Percentiles rank a stretch among this genome's conserved stretches.
phyloP scores from a whole-genome alignment of 495 filamentous ascomycete genomes.

The Tuber melanosporum region DNA sequence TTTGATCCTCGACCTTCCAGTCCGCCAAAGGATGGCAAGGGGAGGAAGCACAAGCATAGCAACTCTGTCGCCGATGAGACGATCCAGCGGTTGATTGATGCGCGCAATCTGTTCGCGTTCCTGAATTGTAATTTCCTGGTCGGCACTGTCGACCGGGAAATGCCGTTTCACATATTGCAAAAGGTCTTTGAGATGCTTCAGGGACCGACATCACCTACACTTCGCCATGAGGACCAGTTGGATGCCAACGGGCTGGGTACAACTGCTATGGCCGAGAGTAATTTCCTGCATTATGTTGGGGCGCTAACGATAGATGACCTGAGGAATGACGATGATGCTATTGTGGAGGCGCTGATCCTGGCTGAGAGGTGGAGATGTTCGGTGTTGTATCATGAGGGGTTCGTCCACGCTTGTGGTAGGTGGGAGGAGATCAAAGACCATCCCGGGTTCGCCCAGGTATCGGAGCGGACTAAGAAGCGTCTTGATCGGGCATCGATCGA shows the following conservation, averaged over 20 bases:
- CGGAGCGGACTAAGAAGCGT: constrained; percentile 63
- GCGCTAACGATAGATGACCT: constrained; percentile 74
- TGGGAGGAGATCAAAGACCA: constrained; percentile 66
- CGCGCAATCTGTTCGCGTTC: constrained; percentile 88
- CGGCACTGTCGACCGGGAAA: constrained; percentile 60
- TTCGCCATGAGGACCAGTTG: constrained; percentile 23
- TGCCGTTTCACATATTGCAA: constrained; percentile 60
- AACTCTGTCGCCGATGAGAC: constrained; percentile 53
- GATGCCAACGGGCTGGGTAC: constrained; percentile 10
- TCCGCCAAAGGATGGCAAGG: constrained; percentile 14
- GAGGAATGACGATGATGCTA: constrained; percentile 76
- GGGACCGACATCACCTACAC: constrained; percentile 16
- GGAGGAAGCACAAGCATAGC: constrained; percentile 37
- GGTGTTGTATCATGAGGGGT: constrained; percentile 80
- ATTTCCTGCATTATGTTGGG: constrained; percentile 70
- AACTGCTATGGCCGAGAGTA: constrained; percentile 51
- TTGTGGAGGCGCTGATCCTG: constrained; percentile 78
- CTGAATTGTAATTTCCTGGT: constrained; percentile 73
- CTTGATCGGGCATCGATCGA: constrained; percentile 77
- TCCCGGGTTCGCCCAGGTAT: constrained; percentile 62
- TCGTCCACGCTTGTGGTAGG: constrained; percentile 87
- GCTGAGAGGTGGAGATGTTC: constrained; percentile 78
- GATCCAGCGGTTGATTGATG: constrained; percentile 61
- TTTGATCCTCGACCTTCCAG: constrained; percentile 44
- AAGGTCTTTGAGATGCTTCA: constrained; percentile 29